Base-by-base conservation (phyloP, 2,329 filamentous ascomycete genomes). In the Exophiala spinifera region DNA sequence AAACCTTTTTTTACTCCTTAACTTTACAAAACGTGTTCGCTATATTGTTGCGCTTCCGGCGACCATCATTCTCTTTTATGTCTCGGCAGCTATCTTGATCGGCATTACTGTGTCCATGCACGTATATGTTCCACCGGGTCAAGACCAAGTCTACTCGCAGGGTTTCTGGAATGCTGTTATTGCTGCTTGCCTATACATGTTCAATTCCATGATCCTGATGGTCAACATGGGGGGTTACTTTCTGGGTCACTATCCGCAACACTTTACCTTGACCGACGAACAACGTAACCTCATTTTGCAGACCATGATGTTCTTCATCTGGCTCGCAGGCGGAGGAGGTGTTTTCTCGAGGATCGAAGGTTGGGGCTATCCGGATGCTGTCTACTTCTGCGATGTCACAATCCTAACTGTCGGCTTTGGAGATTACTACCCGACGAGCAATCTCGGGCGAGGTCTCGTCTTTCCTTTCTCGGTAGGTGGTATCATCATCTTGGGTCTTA, bases 231-330 rank as follows among this genome's bases (percentile, higher is more conserved):
- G 85, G 52, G 90, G 90, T 7, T 91, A 91, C 44, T 81, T 83
- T 53, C 73, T 85, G 0, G 84, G 85, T 0, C 87, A 89, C 62
- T 96, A 95, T 64, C 79, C 80, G 5, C 86, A 89, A 62, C 85
- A 90, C 64, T 96, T 96, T 62, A 76, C 79, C 3, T 77, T 96
- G 20, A 91, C 87, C 0, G 82, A 85, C 49, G 87, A 86, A 57
- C 91, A 96, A 69, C 82, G 91, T 8, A 96, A 89, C 0, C 75
- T 96, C 19, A 96, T 96, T 77, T 73, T 96, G 23, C 91, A 96
- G 70, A 95, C 90, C 1, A 95, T 95, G 70, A 75, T 88, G 51
- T 89, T 95, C 66, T 85, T 95, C 48, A 72, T 89, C 45, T 96
- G 94, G 76, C 75, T 96, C 0, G 83, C 88, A 0, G 71, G 90